Evolutionary conservation across 345 rosid genomes (phyloP).

Genomic region (Hibiscus trionum): DNA sequence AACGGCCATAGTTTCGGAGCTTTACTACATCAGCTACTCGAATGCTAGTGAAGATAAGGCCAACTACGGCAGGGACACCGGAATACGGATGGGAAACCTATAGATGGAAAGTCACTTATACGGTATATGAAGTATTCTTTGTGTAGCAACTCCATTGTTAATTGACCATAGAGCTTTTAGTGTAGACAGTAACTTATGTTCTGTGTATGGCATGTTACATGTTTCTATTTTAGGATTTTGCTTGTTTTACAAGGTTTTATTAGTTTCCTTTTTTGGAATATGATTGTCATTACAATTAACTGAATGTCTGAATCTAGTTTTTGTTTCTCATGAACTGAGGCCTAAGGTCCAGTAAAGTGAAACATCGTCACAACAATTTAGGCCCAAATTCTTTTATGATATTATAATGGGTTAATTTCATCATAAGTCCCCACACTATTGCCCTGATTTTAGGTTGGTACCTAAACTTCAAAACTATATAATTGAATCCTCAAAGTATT

Average conservation of each 20-base stretch:
- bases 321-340: too few relatives aligned
- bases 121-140: background rate
- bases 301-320: background rate
- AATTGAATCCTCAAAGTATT: too few relatives aligned
- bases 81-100: conserved; percentile 69
- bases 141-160: conserved; percentile 1
- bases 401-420: too few relatives aligned
- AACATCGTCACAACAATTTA: too few relatives aligned
- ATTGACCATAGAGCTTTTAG: background rate
- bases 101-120: conserved; percentile 16
- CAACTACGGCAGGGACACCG: conserved; percentile 40
- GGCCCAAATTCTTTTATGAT: too few relatives aligned
- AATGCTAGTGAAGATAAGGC: conserved; percentile 34
- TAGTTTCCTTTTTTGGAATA: background rate
- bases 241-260: too few relatives aligned
- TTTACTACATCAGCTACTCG: conserved; percentile 66
- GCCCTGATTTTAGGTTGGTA: too few relatives aligned
- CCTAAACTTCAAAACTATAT: too few relatives aligned
- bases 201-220: background rate
- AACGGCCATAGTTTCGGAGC: conserved; percentile 69
- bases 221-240: too few relatives aligned
- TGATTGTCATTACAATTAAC: background rate
- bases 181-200: background rate
- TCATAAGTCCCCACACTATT: too few relatives aligned
- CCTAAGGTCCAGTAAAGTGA: too few relatives aligned